These are phyloP conservation scores for Neoscytalidium dimidiatum DNA, from an alignment of 2,329 filamentous ascomycete genomes.

Conservation along the genomic window DNA sequence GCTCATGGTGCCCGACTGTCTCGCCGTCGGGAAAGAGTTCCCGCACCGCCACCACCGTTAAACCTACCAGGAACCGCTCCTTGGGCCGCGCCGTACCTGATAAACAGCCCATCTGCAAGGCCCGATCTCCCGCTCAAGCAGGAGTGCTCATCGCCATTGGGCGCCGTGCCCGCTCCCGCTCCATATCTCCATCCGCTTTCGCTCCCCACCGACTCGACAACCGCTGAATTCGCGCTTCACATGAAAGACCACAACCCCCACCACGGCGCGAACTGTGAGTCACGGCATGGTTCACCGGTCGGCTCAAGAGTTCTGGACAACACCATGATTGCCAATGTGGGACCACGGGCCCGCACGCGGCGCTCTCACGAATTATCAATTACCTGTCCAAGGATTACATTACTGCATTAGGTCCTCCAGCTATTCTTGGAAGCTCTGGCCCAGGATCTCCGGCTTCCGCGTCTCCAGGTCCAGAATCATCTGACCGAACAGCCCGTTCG, in stretches of 20 bases:
- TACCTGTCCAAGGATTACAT: background rate
- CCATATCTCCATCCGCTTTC: constrained; percentile 1
- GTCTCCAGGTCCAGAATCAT: constrained; percentile 50
- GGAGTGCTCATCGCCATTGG: background rate
- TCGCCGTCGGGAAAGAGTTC: constrained; percentile 16
- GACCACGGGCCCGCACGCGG: background rate
- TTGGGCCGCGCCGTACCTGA: background rate
- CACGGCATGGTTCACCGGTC: constrained; percentile 15
- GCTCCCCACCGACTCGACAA: background rate
- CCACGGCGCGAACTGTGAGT: background rate
- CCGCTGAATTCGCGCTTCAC: background rate
- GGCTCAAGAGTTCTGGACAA: background rate
- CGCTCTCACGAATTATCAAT: background rate
- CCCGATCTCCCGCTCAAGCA: background rate
- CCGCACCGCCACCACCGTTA: constrained; percentile 9
- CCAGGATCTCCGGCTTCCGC: constrained; percentile 46
- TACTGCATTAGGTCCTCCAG: constrained; percentile 1
- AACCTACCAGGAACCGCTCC: background rate
- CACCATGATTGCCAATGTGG: background rate
- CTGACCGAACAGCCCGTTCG: constrained; percentile 54
- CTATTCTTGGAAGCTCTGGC: constrained; percentile 43
- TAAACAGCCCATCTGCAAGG: constrained; percentile 10
- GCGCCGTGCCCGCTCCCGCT: background rate
- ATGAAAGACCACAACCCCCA: background rate
- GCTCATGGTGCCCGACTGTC: background rate